Conservation (phyloP, 495 filamentous ascomycete genomes). For the Lichenothelia convexa region DNA sequence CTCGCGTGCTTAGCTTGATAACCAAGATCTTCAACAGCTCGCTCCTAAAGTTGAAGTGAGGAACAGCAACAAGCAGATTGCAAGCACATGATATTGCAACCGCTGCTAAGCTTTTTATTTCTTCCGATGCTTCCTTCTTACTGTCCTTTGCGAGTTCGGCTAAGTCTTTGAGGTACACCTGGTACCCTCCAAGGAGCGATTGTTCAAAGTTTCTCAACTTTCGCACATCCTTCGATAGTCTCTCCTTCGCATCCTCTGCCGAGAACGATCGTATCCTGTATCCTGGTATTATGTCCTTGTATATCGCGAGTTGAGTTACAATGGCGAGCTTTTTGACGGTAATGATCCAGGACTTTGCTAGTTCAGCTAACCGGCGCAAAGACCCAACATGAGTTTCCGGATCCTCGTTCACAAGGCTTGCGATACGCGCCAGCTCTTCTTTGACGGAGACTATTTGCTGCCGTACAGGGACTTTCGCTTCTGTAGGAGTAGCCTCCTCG, state of each 20-base stretch:
- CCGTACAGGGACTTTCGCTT: conserved; percentile 45
- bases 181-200: conserved; percentile 60
- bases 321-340: conserved; percentile 70
- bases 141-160: conserved; percentile 37
- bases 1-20: conserved; percentile 53
- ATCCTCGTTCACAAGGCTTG: conserved; percentile 67
- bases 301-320: conserved; percentile 74
- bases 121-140: conserved; percentile 14
- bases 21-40: conserved; percentile 78
- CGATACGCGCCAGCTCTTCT: conserved; percentile 77
- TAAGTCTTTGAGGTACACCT: conserved; percentile 61
- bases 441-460: conserved; percentile 74
- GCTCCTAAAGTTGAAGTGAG: conserved; percentile 89
- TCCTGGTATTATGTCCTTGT: conserved; percentile 87
- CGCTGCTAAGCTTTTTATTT: conserved; percentile 30
- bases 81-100: conserved; percentile 76
- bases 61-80: conserved; percentile 54
- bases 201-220: conserved; percentile 69
- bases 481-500: conserved; percentile 29
- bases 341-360: conserved; percentile 47
- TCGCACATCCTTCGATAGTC: conserved; percentile 81
- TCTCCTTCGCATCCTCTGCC: conserved; percentile 52
- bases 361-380: conserved; percentile 56
- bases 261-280: conserved; percentile 75
- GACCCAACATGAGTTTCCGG: conserved; percentile 69